A percentile compares a stretch with the other conserved stretches of the same genome.
These are phyloP conservation scores for Fusarium ambrosium DNA, from an alignment of 2,329 filamentous ascomycete genomes.

Conservation along the genomic window DNA sequence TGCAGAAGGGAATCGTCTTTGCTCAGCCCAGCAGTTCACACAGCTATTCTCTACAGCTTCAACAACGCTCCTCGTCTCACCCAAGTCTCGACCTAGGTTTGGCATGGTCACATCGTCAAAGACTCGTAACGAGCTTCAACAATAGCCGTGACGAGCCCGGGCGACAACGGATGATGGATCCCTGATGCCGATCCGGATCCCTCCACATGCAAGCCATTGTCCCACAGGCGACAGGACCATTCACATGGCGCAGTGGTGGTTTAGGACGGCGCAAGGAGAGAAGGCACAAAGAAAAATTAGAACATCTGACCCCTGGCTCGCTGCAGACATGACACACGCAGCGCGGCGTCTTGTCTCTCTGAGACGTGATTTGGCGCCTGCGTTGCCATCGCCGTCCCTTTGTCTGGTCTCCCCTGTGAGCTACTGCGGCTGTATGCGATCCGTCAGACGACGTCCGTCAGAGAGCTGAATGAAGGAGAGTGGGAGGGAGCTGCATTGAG, in stretches of 20 bases:
- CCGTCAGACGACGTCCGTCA: slow-evolving; percentile 1
- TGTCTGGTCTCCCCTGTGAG: background rate
- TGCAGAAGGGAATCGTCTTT: background rate
- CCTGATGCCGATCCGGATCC: slow-evolving; percentile 31
- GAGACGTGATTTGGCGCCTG: slow-evolving; percentile 11
- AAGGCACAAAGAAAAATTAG: slow-evolving; percentile 19
- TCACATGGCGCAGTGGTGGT: slow-evolving; percentile 28
- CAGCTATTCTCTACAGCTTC: background rate
- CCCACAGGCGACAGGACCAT: slow-evolving; percentile 19
- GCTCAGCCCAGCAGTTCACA: background rate
- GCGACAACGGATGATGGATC: slow-evolving; percentile 21
- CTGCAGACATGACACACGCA: slow-evolving; percentile 18
- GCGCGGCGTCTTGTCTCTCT: slow-evolving; percentile 20
- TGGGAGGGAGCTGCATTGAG: slow-evolving; percentile 6
- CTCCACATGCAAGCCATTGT: slow-evolving; percentile 27
- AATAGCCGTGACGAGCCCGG: background rate
- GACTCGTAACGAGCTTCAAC: background rate
- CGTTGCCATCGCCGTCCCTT: background rate
- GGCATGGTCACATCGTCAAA: slow-evolving; percentile 1
- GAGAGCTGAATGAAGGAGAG: slow-evolving; percentile 8
- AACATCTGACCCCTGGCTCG: slow-evolving; percentile 18
- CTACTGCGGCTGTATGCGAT: background rate
- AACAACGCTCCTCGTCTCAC: background rate
- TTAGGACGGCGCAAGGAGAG: slow-evolving; percentile 29
- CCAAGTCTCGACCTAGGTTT: background rate